Conservation (phyloP, 1,284 basidiomycete species). For the Ceratobasidium sp. region DNA sequence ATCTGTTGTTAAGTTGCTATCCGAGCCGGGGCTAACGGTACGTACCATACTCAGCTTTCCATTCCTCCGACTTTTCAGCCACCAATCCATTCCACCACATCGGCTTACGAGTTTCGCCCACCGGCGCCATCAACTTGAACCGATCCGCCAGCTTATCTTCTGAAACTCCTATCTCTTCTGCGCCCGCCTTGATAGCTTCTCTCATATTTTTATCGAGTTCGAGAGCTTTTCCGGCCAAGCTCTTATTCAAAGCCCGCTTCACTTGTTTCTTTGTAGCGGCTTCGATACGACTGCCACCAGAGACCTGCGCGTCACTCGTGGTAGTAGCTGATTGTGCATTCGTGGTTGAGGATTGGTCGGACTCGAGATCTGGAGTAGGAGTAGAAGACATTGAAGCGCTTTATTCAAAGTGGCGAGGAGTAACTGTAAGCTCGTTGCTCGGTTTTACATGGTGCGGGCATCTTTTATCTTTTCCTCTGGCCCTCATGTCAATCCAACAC, state of each 20-base stretch:
- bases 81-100: constrained; percentile 16
- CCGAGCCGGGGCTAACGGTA: background rate
- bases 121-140: background rate
- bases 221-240: background rate
- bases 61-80: background rate
- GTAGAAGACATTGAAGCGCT: background rate
- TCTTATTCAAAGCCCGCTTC: background rate
- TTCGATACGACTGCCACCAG: background rate
- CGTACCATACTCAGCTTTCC: background rate
- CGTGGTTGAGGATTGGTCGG: too few species aligned
- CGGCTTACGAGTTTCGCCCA: background rate
- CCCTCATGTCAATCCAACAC: too few species aligned
- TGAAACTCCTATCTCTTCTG: background rate
- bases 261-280: background rate
- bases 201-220: background rate
- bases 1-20: background rate
- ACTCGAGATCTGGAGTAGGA: background rate
- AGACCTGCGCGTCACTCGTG: background rate
- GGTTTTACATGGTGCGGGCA: too few species aligned
- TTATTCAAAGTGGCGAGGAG: too few species aligned
- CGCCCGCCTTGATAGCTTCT: background rate
- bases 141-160: background rate
- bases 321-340: background rate
- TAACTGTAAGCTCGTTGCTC: too few species aligned
- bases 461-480: too few species aligned